Evolutionary conservation across 495 filamentous ascomycete species (phyloP), one percentile per base, ranked within the genome.

Genomic region (Filosporella fistucella): DNA sequence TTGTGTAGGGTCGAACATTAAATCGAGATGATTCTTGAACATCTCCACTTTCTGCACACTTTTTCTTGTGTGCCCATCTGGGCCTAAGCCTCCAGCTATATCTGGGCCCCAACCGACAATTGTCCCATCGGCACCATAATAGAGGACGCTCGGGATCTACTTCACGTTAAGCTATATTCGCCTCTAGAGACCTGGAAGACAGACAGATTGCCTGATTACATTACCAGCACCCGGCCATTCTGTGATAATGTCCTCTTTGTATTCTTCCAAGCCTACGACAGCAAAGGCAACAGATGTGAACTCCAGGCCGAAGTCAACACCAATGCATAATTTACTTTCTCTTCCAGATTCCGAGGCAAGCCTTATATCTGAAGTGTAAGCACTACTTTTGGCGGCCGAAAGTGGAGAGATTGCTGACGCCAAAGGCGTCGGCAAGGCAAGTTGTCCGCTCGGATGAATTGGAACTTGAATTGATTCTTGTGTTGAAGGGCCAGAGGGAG

Each of bases 281-380:
- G 82, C 83, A 56, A 85, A 87, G 17, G 83, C 83, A 36, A 87
- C 83, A 54, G 82, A 82, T n/a, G 82, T 85, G 65, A 87, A 87
- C 3, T 80, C 84, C 17, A 80, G 83, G 65, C 86, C 83, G 68
- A 87, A 87, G 59, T 87, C 83, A 61, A 87, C 85, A 44, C 83
- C 83, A 42, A 87, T 83, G 58, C 86, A 85, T 53, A 87, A 68
- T 67, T 85, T 82, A 10, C 84, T 80, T 63, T 84, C 85, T 60
- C 77, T 85, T 56, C 16, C 12, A 1, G 16, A 1, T 12, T 25
- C 3, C 4, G 18, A n/a, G n/a, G n/a, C n/a, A n/a, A n/a, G n/a
- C n/a, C n/a, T n/a, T n/a, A n/a, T n/a, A n/a, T n/a, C n/a, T n/a
- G n/a, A n/a, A n/a, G n/a, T n/a, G n/a, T n/a, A n/a, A n/a, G n/a